Base-by-base conservation (phyloP, 192 early-diverging fungal genomes). In the Backusella luteola region DNA sequence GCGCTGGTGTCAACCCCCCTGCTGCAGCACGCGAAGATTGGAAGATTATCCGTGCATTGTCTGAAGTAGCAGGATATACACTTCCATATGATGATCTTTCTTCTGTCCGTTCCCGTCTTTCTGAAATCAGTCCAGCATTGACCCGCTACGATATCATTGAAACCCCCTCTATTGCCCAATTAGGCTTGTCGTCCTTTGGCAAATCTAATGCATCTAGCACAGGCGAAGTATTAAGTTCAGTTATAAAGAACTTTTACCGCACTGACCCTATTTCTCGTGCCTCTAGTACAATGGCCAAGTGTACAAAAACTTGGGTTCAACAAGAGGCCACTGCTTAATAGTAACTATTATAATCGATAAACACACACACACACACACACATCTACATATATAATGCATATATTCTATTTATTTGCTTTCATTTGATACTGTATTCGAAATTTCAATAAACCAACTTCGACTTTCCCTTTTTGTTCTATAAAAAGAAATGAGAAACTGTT, bases 21-120 rank as follows among this genome's bases (percentile, higher is more conserved):
- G 92, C 87, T 21, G 94, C 90, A 44, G 93, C 97, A 14, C 95
- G 97, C 69, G 96, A 98, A 76, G 97, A 99, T 87, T 99, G 97
- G 97, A 97, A 97, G 91, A 96, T 99, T 72, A 87, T 99, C 52
- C 95, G 97, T 38, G 97, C 97, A 6, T 84, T 99, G 35, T 96
- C 96, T 6, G 96, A 99, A 85, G 87, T 95, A 12, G 86, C 90
- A n/a, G 96, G 95, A 0, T 80, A 90, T n/a, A 82, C 93, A 3
- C 85, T 99, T 49, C 92, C 96, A 38, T 99, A 99, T 81, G 95
- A 99, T 77, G 94, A 98, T 76, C 80, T 95, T 8, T 76, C 83
- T 3, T 84, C 91, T 35, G 84, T 99, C 71, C 93, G 96, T 12
- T 86, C 89, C 29, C 94, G 97, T 66, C 90, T 98, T 86, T 86